Conservation (phyloP, 73 alveolate species). For the Diophrys sp. region DNA sequence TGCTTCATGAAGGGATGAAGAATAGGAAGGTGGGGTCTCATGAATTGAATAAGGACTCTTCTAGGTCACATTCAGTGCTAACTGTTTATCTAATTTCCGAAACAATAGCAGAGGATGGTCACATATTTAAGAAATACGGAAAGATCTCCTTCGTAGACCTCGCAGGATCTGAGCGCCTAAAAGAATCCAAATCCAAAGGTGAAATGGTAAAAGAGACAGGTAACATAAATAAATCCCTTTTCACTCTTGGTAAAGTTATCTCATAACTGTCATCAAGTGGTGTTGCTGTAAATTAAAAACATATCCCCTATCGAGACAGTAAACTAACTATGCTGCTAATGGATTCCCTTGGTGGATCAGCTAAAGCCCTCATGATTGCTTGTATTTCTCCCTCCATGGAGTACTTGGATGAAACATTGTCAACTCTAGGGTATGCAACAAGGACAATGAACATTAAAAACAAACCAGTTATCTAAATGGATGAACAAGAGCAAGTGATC, state of each 20-base stretch:
- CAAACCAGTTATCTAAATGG: constrained; percentile 97
- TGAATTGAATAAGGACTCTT: constrained; percentile 96
- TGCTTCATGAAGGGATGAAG: constrained; percentile 98
- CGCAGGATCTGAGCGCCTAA: constrained; percentile 98
- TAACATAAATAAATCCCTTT: constrained; percentile 91
- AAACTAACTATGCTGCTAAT: constrained; percentile 97
- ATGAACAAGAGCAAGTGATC: constrained; percentile 89
- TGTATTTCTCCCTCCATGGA: constrained; percentile 92
- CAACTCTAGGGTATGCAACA: constrained; percentile 95
- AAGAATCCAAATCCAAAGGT: constrained; percentile 95
- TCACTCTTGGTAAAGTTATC: constrained; percentile 95
- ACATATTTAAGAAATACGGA: constrained; percentile 94
- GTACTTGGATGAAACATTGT: constrained; percentile 92
- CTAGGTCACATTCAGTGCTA: constrained; percentile 94
- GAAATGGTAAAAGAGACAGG: constrained; percentile 98
- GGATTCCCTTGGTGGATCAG: constrained; percentile 98
- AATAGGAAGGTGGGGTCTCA: constrained; percentile 96
- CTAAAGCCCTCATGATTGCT: constrained; percentile 98
- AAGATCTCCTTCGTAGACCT: constrained; percentile 96
- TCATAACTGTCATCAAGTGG: constrained; percentile 72
- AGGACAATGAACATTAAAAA: constrained; percentile 97
- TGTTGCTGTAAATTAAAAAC: constrained; percentile 64
- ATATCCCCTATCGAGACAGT: constrained; percentile 98
- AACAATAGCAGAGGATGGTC: constrained; percentile 81
- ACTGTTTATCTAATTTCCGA: constrained; percentile 94